Evolutionary conservation across 371 early-diverging fungal species (phyloP).

Genomic region (Mortierella sp.): DNA sequence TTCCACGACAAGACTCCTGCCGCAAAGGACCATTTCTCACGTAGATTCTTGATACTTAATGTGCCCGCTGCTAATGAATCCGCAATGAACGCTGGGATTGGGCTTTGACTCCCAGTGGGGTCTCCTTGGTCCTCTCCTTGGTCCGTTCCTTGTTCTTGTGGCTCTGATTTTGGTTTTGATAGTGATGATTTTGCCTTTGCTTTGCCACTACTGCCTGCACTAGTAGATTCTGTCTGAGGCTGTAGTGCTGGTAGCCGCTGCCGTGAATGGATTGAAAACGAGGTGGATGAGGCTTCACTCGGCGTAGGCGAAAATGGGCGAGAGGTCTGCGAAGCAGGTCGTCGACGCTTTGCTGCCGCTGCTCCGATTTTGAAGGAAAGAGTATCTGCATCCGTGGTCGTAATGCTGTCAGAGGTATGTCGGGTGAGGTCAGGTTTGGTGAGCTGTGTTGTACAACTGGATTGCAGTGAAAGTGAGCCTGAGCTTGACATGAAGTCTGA

Average conservation of each 20-base stretch:
- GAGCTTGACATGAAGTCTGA: conserved; percentile 42
- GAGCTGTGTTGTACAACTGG: conserved; percentile 36
- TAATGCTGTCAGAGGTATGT: conserved; percentile 8
- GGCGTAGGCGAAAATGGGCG: conserved; percentile 28
- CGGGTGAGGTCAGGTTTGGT: conserved; percentile 30
- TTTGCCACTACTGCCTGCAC: not conserved
- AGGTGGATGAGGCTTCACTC: conserved; percentile 12
- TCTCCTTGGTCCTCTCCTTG: not conserved
- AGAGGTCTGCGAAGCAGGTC: not conserved
- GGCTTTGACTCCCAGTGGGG: conserved; percentile 28
- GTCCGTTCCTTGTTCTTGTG: not conserved
- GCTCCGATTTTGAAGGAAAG: not conserved
- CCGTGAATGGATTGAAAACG: conserved; percentile 4
- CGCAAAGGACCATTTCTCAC: conserved; percentile 48
- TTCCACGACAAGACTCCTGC: conserved; percentile 45
- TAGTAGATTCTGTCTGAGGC: not conserved
- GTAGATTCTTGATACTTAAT: conserved; percentile 36
- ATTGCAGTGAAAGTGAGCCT: conserved; percentile 25
- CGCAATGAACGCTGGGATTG: conserved; percentile 39
- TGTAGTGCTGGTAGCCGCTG: too few relatives aligned
- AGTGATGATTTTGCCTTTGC: conserved; percentile 14
- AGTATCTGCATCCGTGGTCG: not conserved
- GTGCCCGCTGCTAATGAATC: conserved; percentile 45
- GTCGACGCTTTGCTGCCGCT: conserved; percentile 5
- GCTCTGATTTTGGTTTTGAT: not conserved